Evolutionary conservation across 2,329 filamentous ascomycete genomes (phyloP).

Genomic region (Nemania bipapillata): DNA sequence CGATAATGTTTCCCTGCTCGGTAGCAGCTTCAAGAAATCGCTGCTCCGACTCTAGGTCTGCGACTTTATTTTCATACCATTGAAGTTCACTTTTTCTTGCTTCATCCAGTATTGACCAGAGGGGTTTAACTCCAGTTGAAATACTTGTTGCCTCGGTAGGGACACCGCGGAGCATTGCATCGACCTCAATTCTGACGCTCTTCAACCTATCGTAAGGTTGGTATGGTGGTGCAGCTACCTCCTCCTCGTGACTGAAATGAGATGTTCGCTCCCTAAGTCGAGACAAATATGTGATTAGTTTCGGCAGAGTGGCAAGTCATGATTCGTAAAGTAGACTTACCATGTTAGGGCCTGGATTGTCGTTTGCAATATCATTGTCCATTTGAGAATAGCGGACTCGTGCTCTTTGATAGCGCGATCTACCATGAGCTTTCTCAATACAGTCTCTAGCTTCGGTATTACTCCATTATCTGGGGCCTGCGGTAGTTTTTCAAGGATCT

Average conservation of each 20-base stretch:
- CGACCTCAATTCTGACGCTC: neutral
- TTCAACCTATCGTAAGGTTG: neutral
- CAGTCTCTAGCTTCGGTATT: conserved; percentile 5
- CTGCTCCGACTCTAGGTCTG: neutral
- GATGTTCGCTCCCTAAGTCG: conserved; percentile 15
- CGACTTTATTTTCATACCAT: conserved; percentile 5
- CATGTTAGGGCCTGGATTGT: neutral
- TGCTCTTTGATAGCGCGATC: conserved; percentile 17
- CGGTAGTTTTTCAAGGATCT: conserved; percentile 9
- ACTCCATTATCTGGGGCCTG: neutral
- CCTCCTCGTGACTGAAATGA: neutral
- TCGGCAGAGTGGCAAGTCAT: neutral
- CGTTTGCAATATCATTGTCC: conserved; percentile 1
- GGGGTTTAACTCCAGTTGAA: neutral
- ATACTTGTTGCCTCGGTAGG: neutral
- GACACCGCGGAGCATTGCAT: conserved; percentile 1
- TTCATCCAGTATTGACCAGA: conserved; percentile 9
- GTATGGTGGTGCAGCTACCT: neutral
- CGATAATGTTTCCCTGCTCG: conserved; percentile 13
- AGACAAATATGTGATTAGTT: neutral
- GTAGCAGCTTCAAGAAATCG: conserved; percentile 18
- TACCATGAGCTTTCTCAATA: conserved; percentile 15
- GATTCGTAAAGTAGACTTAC: neutral
- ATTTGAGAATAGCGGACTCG: conserved; percentile 3
- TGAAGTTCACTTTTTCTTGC: neutral